Base-by-base conservation (phyloP, 2,329 filamentous ascomycete species). In the Aspergillus carbonarius region DNA sequence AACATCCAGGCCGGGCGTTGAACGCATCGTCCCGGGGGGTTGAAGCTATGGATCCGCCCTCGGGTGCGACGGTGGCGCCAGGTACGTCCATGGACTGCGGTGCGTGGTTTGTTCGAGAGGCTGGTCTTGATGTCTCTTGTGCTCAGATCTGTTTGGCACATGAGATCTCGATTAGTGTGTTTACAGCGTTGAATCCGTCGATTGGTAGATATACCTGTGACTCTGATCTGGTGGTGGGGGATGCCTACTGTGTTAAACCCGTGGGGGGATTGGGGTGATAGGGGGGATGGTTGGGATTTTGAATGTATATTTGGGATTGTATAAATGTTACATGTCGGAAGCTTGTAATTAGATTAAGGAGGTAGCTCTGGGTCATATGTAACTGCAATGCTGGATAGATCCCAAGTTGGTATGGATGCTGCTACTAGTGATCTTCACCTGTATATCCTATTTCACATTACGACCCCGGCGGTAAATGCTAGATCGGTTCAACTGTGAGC, bases 151-250 rank as follows among this genome's bases (percentile, higher is more conserved):
- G 46, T 49, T 27, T 49, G 1, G 25, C 23, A 2, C n/a, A 32
- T 12, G 10, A 18, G 15, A 49, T 49, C 9, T 12, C 46, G 8
- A 49, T 34, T 27, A 6, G 20, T 18, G 17, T 12, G 3, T 49
- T 49, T n/a, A 49, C 27, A 4, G 46, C 7, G 7, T 27, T 27
- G 10, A 57, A 55, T n/a, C 53, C 63, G 42, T 55, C 54, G 9
- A 56, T 55, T 8, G 23, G 58, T 12, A 63, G 55, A 48, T 8
- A 37, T 6, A 42, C 35, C 18, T 40, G 51, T 13, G 23, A 42
- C 15, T 30, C 27, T 13, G 51, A 49, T 17, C 15, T 49, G 7
- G 46, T 49, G 20, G 30, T 39, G 12, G 51, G 40, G 2, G 37
- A 46, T 17, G 51, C 51, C 13, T 54, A 54, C 20, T 54, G 51